Conservation (phyloP, 176 grass and related monocot species). For the Oryza meyeriana region DNA sequence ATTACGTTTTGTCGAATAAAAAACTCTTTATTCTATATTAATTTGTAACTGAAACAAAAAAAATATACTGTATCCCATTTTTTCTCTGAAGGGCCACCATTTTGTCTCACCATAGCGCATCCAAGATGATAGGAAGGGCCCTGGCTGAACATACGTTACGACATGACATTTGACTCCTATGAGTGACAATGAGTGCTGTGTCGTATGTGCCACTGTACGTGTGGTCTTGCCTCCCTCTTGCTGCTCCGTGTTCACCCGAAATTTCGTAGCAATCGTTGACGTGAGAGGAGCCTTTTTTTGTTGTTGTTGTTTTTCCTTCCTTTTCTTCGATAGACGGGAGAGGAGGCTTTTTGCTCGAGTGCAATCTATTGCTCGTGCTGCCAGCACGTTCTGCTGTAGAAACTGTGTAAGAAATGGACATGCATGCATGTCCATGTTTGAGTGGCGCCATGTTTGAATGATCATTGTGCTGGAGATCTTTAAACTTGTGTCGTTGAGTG, state of each 20-base stretch:
- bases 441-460: conserved; percentile 10
- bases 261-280: conserved; percentile 31
- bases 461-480: background rate
- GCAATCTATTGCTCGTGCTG: conserved; percentile 36
- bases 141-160: background rate
- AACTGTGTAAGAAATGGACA: conserved; percentile 8
- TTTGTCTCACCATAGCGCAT: background rate
- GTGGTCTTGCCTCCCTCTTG: background rate
- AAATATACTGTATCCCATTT: too few relatives aligned
- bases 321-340: background rate
- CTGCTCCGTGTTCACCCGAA: background rate
- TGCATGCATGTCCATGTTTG: background rate
- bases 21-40: background rate
- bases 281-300: background rate
- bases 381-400: background rate
- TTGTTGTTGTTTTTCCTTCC: background rate
- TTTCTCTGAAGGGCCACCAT: background rate
- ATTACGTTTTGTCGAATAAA: too few relatives aligned
- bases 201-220: background rate
- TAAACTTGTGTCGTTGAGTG: background rate
- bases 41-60: background rate
- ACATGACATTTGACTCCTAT: background rate
- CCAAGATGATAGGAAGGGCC: background rate
- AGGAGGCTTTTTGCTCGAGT: conserved; percentile 9
- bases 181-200: background rate